A percentile compares a stretch with the other conserved stretches of the same genome.
Evolutionary conservation across 441 rosid genomes (phyloP).

Genomic region (Erodium chrysanthum): DNA sequence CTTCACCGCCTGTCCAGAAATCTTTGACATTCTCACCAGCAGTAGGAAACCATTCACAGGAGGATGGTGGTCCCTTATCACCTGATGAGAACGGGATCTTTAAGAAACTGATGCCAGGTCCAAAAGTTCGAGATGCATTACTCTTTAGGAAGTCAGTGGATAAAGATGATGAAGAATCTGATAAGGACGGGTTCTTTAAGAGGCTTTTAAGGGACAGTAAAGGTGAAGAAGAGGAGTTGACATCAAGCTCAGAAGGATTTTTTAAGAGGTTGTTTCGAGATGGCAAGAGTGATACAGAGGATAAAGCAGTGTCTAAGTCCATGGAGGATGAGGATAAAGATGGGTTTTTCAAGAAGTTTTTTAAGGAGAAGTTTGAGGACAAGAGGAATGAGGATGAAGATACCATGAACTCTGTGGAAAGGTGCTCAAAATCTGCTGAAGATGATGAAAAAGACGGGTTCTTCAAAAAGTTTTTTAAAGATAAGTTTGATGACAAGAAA

Average conservation of each 20-base stretch:
- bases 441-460: slow-evolving; percentile 88
- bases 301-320: slow-evolving; percentile 40
- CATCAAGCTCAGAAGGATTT: slow-evolving; percentile 73
- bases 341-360: slow-evolving; percentile 71
- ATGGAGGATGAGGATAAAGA: slow-evolving; percentile 77
- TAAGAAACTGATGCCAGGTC: slow-evolving; percentile 83
- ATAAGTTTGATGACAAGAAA: slow-evolving; percentile 72
- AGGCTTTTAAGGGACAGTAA: slow-evolving; percentile 66
- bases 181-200: slow-evolving; percentile 83
- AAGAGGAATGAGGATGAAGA: slow-evolving; percentile 44
- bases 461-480: slow-evolving; percentile 68
- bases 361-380: slow-evolving; percentile 70
- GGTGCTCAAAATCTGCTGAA: slow-evolving; percentile 55
- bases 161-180: slow-evolving; percentile 79
- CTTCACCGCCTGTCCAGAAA: slow-evolving; percentile 54
- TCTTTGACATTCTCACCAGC: slow-evolving; percentile 61
- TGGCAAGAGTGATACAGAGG: slow-evolving; percentile 55
- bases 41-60: slow-evolving; percentile 42
- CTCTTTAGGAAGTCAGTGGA: slow-evolving; percentile 87
- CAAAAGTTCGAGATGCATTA: slow-evolving; percentile 86
- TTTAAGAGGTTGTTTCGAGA: slow-evolving; percentile 70
- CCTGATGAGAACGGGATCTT: slow-evolving; percentile 76
- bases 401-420: slow-evolving; percentile 37
- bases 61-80: slow-evolving; percentile 54
- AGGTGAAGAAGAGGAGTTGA: slow-evolving; percentile 67